These are phyloP conservation scores for Pythium diclinum DNA, from an alignment of 352 stramenopile species.

Conservation along the genomic window DNA sequence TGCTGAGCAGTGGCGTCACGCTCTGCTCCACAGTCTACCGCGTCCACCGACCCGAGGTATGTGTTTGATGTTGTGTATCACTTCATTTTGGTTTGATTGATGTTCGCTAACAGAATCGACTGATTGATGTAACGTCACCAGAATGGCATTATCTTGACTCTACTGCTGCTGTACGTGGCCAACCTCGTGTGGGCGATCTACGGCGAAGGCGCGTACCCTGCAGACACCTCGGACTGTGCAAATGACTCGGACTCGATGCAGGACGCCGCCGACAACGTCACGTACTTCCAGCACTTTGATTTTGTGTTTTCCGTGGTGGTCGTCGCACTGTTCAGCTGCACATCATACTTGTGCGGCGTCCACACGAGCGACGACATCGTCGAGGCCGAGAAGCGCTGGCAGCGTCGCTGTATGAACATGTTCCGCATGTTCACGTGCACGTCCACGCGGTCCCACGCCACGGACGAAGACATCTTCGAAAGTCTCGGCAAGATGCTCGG, in stretches of 20 bases:
- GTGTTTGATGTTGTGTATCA: neutral
- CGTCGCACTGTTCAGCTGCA: slow-evolving; percentile 37
- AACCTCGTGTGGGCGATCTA: slow-evolving; percentile 60
- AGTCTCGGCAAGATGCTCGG: slow-evolving; percentile 56
- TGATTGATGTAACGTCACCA: slow-evolving; percentile 2
- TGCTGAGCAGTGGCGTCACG: slow-evolving; percentile 40
- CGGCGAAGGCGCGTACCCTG: slow-evolving; percentile 48
- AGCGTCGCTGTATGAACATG: slow-evolving; percentile 57
- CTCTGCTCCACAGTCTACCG: slow-evolving; percentile 60
- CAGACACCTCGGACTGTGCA: slow-evolving; percentile 45
- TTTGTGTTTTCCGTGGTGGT: slow-evolving; percentile 55
- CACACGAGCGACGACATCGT: slow-evolving; percentile 50
- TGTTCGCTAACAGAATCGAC: neutral
- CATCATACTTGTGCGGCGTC: slow-evolving; percentile 67
- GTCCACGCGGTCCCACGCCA: slow-evolving; percentile 31
- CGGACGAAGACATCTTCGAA: slow-evolving; percentile 68
- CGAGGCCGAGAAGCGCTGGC: slow-evolving; percentile 63
- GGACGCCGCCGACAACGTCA: slow-evolving; percentile 52
- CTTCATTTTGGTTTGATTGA: neutral
- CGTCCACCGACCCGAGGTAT: slow-evolving; percentile 43
- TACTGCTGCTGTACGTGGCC: slow-evolving; percentile 55
- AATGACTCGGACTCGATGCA: slow-evolving; percentile 56
- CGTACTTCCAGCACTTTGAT: slow-evolving; percentile 68
- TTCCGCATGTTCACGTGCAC: slow-evolving; percentile 60
- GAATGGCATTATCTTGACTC: slow-evolving; percentile 50